Conservation (phyloP, 2,329 filamentous ascomycete species). For the Ophiosphaerella narmari region DNA sequence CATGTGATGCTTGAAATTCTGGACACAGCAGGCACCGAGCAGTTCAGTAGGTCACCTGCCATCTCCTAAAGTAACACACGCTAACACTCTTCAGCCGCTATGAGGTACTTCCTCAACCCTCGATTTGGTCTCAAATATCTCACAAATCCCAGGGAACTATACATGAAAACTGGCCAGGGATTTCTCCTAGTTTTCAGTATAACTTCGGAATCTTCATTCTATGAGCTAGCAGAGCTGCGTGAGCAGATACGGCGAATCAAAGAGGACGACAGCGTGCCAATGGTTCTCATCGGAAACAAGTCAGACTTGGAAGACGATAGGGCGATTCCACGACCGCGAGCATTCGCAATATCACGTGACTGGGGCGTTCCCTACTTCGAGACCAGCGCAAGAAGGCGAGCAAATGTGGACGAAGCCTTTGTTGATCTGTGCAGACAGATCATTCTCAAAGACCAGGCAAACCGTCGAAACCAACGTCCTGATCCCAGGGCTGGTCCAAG, state of each 20-base stretch:
- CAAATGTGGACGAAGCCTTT: conserved; percentile 91
- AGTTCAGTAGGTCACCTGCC: conserved; percentile 72
- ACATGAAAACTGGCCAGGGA: conserved; percentile 92
- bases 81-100: conserved; percentile 37
- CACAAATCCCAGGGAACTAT: conserved; percentile 34
- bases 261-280: conserved; percentile 80
- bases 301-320: conserved; percentile 87
- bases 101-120: conserved; percentile 37
- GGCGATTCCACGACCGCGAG: conserved; percentile 74
- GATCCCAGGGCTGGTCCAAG: conserved; percentile 12
- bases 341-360: conserved; percentile 81
- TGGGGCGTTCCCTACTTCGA: conserved; percentile 94
- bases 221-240: conserved; percentile 78
- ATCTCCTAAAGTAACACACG: background rate
- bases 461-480: conserved; percentile 20
- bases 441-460: conserved; percentile 70
- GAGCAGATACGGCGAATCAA: conserved; percentile 93
- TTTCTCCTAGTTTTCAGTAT: conserved; percentile 94
- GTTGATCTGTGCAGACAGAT: conserved; percentile 83
- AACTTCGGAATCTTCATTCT: conserved; percentile 80
- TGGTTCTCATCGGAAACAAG: conserved; percentile 93
- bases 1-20: conserved; percentile 91
- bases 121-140: conserved; percentile 9
- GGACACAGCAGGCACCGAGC: conserved; percentile 88
- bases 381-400: conserved; percentile 78